Evolutionary conservation across 1,284 basidiomycete species (phyloP), one percentile per base, ranked within the genome.

Genomic region (Heterobasidion parviporum): DNA sequence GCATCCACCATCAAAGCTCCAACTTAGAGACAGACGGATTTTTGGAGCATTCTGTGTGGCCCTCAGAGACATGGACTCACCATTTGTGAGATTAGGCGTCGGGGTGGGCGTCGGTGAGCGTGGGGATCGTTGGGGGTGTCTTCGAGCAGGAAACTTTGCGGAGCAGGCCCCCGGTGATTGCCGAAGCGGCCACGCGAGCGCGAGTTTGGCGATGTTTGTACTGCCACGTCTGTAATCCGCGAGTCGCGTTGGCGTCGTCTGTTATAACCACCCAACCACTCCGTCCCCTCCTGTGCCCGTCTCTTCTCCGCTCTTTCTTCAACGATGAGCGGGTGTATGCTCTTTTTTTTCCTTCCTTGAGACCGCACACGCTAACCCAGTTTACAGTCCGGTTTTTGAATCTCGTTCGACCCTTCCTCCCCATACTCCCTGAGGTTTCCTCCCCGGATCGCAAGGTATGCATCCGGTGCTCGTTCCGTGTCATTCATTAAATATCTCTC

Each of bases 371-470:
- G 16, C n/a, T 53, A 9, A 55, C 4, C 6, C 46, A 34, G 35
- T 35, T 33, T 41, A 9, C 67, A 91, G 93, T 95, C 75, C 89
- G 93, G 76, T 94, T 95, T 77, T 80, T 96, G 68, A 94, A 95
- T 77, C 92, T 96, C 70, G 93, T 96, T 76, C 86, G 92, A 73
- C 93, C 93, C 60, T 96, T 96, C 78, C 83, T 95, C 74, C 91
- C 91, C 60, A 87, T 95, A 67, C 79, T 94, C 62, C 94, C 94
- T 57, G 94, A 98, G 78, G 93, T 98, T 60, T 92, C 93, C 64
- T 93, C 94, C 58, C 94, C 94, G 57, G 94, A 96, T 77, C 88
- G 92, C 72, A 97, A 96, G 80, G 93, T 92, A 65, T 60, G 66
- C 62, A 47, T 57, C 47, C 45, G 47, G 43, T 50, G 50, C 56